A percentile compares a stretch with the other conserved stretches of the same genome.
Conservation (phyloP, 805 yeast species). For the Maudiozyma barnettii region DNA sequence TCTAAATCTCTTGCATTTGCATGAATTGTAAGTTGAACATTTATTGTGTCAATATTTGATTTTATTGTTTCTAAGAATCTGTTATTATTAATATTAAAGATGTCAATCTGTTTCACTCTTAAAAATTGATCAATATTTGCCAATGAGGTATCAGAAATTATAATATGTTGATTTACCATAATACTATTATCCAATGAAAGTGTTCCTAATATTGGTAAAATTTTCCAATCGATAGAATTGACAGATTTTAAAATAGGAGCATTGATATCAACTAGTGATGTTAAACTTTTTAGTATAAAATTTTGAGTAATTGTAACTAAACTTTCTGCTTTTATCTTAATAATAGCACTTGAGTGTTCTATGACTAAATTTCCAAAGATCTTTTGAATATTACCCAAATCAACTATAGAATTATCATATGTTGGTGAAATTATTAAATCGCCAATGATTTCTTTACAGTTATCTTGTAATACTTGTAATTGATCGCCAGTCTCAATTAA, state of each 20-base stretch:
- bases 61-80: conserved; percentile 56
- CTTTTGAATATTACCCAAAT: conserved; percentile 33
- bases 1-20: conserved; percentile 54
- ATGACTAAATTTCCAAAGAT: conserved; percentile 52
- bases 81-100: conserved; percentile 62
- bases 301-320: conserved; percentile 41
- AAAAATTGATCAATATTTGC: conserved; percentile 55
- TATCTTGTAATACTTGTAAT: conserved; percentile 30
- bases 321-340: conserved; percentile 46
- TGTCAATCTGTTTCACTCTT: conserved; percentile 41
- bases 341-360: conserved; percentile 43
- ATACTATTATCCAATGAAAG: conserved; percentile 46
- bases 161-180: conserved; percentile 41
- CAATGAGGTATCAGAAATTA: conserved; percentile 63
- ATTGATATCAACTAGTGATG: conserved; percentile 51
- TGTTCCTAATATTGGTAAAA: conserved; percentile 59
- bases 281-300: conserved; percentile 46
- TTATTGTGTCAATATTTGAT: conserved; percentile 42
- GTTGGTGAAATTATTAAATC: conserved; percentile 35
- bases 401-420: conserved; percentile 41
- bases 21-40: conserved; percentile 50
- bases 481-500: conserved; percentile 32
- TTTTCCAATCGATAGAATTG: conserved; percentile 52
- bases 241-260: conserved; percentile 47
- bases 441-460: conserved; percentile 48